Conservation (phyloP, 352 stramenopile genomes). For the Hyaloperonospora arabidopsidis region DNA sequence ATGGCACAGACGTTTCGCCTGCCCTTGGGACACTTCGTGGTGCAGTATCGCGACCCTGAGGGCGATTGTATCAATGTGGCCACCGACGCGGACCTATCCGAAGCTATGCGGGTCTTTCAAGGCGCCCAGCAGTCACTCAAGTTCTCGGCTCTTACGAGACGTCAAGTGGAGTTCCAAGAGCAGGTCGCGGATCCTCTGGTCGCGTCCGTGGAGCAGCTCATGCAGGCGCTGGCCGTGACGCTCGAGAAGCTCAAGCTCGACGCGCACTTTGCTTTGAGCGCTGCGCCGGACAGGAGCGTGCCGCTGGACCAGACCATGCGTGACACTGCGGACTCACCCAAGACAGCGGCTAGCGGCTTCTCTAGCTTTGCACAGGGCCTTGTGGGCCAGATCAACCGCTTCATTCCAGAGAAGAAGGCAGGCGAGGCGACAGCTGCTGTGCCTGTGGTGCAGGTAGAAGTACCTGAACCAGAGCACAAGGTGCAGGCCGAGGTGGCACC, state of each 20-base stretch:
- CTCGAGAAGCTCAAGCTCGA: conserved; percentile 54
- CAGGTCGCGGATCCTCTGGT: conserved; percentile 51
- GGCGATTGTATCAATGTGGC: conserved; percentile 56
- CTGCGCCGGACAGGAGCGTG: neutral
- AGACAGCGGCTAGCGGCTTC: conserved; percentile 43
- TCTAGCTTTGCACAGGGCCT: conserved; percentile 60
- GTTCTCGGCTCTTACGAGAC: conserved; percentile 45
- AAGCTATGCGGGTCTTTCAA: conserved; percentile 52
- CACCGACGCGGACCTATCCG: conserved; percentile 54
- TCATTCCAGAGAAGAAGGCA: conserved; percentile 51
- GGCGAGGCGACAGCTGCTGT: conserved; percentile 14
- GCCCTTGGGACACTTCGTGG: conserved; percentile 38
- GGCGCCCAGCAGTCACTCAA: conserved; percentile 47
- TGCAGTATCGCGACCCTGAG: conserved; percentile 67
- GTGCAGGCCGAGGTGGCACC: conserved; percentile 2
- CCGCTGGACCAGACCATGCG: conserved; percentile 18
- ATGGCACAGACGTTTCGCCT: conserved; percentile 55
- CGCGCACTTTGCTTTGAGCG: conserved; percentile 18
- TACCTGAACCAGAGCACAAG: conserved; percentile 13
- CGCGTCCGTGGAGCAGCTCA: conserved; percentile 48
- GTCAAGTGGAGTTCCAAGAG: conserved; percentile 38
- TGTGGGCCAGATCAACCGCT: conserved; percentile 54
- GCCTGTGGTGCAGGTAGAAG: conserved; percentile 4
- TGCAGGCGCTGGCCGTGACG: conserved; percentile 39
- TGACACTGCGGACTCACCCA: conserved; percentile 29